phyloP scores from a whole-genome alignment of 164 flowering plant species.

The Berberis thunbergii region DNA sequence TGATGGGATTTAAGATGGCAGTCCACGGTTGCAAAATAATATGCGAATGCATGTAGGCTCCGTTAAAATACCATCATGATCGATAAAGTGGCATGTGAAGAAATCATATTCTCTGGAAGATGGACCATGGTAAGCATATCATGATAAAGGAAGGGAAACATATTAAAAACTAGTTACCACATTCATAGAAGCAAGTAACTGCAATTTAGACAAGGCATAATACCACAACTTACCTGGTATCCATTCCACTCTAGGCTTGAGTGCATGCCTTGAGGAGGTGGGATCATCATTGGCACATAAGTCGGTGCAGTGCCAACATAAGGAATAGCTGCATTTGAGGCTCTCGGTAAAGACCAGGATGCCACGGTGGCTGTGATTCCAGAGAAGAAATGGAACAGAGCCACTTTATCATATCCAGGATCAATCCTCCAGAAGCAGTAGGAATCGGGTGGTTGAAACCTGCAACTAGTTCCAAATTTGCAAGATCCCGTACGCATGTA shows the following conservation, averaged over 20 bases:
- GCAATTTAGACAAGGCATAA: not conserved
- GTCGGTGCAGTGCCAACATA: conserved; percentile 15
- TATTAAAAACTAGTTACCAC: not conserved
- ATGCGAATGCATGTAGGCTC: too few relatives aligned
- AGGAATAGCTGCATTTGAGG: conserved; percentile 41
- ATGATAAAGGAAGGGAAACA: not conserved
- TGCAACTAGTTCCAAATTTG: conserved; percentile 74
- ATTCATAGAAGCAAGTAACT: not conserved
- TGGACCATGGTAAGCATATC: too few relatives aligned
- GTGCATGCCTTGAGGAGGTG: conserved; percentile 35
- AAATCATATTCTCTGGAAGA: too few relatives aligned
- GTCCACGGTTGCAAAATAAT: too few relatives aligned
- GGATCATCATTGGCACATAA: conserved; percentile 38
- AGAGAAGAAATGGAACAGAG: conserved; percentile 29
- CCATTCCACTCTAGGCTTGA: conserved; percentile 64
- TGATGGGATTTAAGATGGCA: too few relatives aligned
- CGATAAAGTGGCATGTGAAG: too few relatives aligned
- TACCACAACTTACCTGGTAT: conserved; percentile 48
- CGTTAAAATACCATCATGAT: too few relatives aligned
- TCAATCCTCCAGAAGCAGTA: conserved; percentile 24
- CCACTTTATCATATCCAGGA: conserved; percentile 35
- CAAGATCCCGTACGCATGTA: conserved; percentile 95
- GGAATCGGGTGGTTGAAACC: conserved; percentile 96
- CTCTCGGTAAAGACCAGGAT: conserved; percentile 54
- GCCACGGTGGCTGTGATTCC: conserved; percentile 28